Base-by-base conservation (phyloP, 2,329 filamentous ascomycete species). In the Alternaria triticimaculans region DNA sequence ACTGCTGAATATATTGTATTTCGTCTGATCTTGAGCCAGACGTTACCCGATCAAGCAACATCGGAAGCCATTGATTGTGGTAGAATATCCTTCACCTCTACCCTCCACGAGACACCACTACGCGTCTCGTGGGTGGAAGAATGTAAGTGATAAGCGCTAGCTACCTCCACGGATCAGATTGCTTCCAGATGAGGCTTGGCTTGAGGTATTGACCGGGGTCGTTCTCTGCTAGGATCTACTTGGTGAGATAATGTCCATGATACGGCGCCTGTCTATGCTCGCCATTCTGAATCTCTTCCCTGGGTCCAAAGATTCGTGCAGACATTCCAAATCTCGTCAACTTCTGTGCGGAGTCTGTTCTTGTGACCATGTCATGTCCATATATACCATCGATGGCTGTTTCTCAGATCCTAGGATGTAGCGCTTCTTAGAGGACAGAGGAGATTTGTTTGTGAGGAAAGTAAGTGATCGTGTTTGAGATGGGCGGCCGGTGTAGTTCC, bases 371-470 rank as follows among this genome's bases (percentile, higher is more conserved):
- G 33, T 37, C 0, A 5, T 37, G 15, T 37, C 1, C 2, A 0
- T 9, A n/a, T 0, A 9, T 37, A 3, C 1, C 1, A 37, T 1
- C 1, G 8, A n/a, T 37, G 15, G 2, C 1, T 37, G 1, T 37
- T 37, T 0, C 14, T 37, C 2, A n/a, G 7, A 37, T 37, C 2
- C 33, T 37, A 37, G 15, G 1, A n/a, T 4, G 15, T 37, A 37
- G 15, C 33, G 1, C 8, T 37, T 37, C 33, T 5, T 37, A n/a
- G 0, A 37, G 33, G 1, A 1, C 1, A 37, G 1, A 37, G 0
- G 15, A n/a, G 15, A 1, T 37, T 1, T 37, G 33, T 2, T 1
- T 37, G 0, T 0, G 15, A 4, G 1, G 0, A 37, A n/a, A 37
- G 15, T 1, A 37, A n/a, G 33, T 1, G 33, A 3, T n/a, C 33